Conservation (phyloP, 2,329 filamentous ascomycete species). For the Phymatotrichopsis omnivora region DNA sequence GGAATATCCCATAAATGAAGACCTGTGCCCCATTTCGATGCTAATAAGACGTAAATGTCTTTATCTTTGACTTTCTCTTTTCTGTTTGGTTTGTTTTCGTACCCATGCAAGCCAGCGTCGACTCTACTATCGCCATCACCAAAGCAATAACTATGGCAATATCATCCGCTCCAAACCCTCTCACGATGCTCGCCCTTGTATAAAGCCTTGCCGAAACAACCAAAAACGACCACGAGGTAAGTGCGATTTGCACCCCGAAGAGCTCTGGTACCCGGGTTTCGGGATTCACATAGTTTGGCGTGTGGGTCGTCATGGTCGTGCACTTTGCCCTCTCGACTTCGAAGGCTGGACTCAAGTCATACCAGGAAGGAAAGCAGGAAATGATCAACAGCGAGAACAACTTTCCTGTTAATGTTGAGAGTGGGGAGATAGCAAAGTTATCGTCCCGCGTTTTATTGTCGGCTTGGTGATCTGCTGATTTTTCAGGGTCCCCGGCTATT, state of each 20-base stretch:
- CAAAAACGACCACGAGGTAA: conserved; percentile 3
- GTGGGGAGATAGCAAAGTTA: no score
- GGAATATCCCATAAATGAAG: conserved; percentile 15
- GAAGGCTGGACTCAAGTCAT: no score
- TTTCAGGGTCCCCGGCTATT: no score
- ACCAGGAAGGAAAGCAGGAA: no score
- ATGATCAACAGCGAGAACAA: no score
- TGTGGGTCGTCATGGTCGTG: not conserved
- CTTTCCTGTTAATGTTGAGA: no score
- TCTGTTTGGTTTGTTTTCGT: not conserved
- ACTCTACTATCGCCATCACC: conserved; percentile 9
- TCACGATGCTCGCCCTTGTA: conserved; percentile 6
- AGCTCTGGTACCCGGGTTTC: conserved; percentile 13
- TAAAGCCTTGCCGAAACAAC: conserved; percentile 3
- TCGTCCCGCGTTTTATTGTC: no score
- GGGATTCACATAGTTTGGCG: conserved; percentile 13
- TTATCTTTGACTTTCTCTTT: no score
- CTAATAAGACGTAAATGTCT: no score
- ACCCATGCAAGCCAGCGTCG: conserved; percentile 12
- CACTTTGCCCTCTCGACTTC: no score
- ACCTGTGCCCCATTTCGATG: conserved; percentile 9
- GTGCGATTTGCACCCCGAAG: conserved; percentile 7
- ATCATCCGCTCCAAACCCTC: conserved; percentile 11
- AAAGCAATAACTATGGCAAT: conserved; percentile 9
- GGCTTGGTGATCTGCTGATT: no score